Evolutionary conservation across 306 rosid genomes (phyloP).

Genomic region (Luffa aegyptiaca): DNA sequence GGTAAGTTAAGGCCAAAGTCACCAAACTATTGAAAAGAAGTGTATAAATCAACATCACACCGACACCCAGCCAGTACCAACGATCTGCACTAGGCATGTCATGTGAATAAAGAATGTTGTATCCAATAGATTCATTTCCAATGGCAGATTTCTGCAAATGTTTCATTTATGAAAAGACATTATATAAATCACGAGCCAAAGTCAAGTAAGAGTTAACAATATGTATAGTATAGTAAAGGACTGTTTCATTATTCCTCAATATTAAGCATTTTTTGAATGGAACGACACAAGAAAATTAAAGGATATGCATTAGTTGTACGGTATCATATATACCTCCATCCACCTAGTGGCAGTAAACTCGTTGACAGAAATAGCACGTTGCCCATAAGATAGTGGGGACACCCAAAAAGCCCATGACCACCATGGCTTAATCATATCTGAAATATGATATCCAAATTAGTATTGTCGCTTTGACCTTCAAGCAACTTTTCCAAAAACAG

Average conservation of each 20-base stretch:
- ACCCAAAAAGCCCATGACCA: conserved; percentile 83
- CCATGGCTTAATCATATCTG: conserved; percentile 78
- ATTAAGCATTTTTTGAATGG: too few species aligned
- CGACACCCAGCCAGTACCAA: conserved; percentile 78
- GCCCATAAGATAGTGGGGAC: conserved; percentile 79
- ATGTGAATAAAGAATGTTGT: conserved; percentile 39
- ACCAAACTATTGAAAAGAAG: conserved; percentile 46
- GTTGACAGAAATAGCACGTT: conserved; percentile 63
- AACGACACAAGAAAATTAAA: too few species aligned
- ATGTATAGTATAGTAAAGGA: too few species aligned
- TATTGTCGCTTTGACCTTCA: background rate
- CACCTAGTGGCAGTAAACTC: conserved; percentile 81
- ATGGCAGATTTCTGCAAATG: conserved; percentile 43
- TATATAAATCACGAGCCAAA: background rate
- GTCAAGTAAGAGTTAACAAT: background rate
- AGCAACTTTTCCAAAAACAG: background rate
- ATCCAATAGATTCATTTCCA: conserved; percentile 41
- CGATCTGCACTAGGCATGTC: conserved; percentile 41
- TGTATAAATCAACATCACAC: conserved; percentile 30
- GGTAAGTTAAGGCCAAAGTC: conserved; percentile 63
- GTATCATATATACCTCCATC: conserved; percentile 46
- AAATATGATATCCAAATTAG: conserved; percentile 13
- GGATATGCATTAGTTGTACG: background rate
- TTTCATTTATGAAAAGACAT: conserved; percentile 1
- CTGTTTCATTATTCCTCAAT: too few species aligned